phyloP scores from a whole-genome alignment of 2,329 filamentous ascomycete species.

The Paecilomyces sp. region DNA sequence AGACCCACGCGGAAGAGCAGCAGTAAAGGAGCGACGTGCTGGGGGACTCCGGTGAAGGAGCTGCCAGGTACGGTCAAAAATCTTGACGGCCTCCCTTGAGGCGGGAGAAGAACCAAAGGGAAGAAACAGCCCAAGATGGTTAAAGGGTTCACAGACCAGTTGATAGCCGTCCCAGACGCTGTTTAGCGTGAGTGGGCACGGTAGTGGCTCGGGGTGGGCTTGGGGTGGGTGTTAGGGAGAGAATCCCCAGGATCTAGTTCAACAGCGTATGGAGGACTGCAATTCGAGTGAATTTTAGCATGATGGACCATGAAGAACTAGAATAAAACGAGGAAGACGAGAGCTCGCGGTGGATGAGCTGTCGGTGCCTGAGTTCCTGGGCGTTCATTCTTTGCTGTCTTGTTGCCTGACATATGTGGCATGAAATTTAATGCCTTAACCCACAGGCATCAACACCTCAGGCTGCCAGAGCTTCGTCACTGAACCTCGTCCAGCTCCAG shows the following conservation, averaged over 20 bases:
- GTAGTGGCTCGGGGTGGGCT: background rate
- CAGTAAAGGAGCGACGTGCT: constrained; percentile 35
- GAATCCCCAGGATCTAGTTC: background rate
- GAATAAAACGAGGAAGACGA: background rate
- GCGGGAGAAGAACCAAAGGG: constrained; percentile 12
- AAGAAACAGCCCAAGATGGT: constrained; percentile 3
- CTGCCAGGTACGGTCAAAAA: constrained; percentile 38
- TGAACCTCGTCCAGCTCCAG: constrained; percentile 12
- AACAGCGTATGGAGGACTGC: background rate
- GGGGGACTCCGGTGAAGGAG: constrained; percentile 37
- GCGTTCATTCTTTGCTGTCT: background rate
- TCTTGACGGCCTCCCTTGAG: constrained; percentile 27
- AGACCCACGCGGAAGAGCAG: constrained; percentile 20
- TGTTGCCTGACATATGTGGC: constrained; percentile 3
- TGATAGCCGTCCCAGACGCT: background rate
- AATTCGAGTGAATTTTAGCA: background rate
- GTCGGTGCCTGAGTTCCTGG: constrained; percentile 3
- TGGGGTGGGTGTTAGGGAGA: background rate
- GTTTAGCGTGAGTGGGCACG: background rate
- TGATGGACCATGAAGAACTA: background rate
- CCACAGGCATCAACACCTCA: constrained; percentile 14
- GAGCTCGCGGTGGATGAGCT: background rate
- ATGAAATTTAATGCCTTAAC: constrained; percentile 4
- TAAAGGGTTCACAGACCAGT: constrained; percentile 4
- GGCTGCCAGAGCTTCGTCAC: constrained; percentile 39